Percentiles rank a stretch among this genome's conserved stretches.
Evolutionary conservation across 352 stramenopile species (phyloP).

Genomic region (Phytophthora tubulina): DNA sequence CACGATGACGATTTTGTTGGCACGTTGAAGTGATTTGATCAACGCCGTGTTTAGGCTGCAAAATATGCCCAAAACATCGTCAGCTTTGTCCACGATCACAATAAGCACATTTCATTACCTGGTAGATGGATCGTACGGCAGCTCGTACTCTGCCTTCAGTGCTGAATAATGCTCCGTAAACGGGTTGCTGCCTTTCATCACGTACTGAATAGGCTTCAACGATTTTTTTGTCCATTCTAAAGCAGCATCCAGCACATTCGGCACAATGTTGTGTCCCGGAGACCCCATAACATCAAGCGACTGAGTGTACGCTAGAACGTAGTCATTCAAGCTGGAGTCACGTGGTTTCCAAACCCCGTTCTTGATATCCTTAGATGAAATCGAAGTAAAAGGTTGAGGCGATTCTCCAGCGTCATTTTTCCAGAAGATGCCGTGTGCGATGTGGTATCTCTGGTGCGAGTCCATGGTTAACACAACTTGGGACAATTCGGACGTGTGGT

Average conservation of each 20-base stretch:
- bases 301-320: constrained; percentile 89
- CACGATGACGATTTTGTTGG: constrained; percentile 87
- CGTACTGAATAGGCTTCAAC: constrained; percentile 75
- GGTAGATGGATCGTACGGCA: constrained; percentile 66
- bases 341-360: constrained; percentile 61
- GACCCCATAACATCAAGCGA: constrained; percentile 92
- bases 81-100: constrained; percentile 63
- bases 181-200: constrained; percentile 93
- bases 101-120: constrained; percentile 63
- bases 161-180: constrained; percentile 96
- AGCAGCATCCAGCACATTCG: constrained; percentile 77
- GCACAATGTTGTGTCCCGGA: constrained; percentile 86
- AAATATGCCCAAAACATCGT: neutral
- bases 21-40: constrained; percentile 80
- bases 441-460: constrained; percentile 95
- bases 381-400: constrained; percentile 92
- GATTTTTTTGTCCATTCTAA: constrained; percentile 79
- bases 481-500: constrained; percentile 61
- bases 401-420: constrained; percentile 61
- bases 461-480: constrained; percentile 95
- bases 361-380: constrained; percentile 82
- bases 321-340: constrained; percentile 70
- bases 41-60: constrained; percentile 80
- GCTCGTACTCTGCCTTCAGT: constrained; percentile 92
- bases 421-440: constrained; percentile 95